Base-by-base conservation (phyloP, 768 basidiomycete species). In the Hydnum rufescens region DNA sequence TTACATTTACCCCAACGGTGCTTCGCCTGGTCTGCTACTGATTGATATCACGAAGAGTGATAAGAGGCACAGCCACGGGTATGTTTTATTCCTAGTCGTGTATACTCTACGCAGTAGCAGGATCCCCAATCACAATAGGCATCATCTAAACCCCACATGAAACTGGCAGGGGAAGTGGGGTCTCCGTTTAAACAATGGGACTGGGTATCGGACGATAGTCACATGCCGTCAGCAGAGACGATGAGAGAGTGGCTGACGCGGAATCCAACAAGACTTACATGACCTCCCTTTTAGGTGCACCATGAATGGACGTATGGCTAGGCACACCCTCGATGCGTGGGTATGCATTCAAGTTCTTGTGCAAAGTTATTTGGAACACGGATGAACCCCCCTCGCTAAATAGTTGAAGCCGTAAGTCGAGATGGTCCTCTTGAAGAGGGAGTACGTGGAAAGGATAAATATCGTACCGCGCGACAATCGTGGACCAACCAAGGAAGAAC, bases 321-420 rank as follows among this genome's bases (percentile, higher is more conserved):
- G 74, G 68, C 26, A 93, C 76, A 29, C 87, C 89, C 42, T 82
- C 77, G 60, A 95, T 74, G 55, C 95, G 83, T 62, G 88, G 89
- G 71, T 80, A 97, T 0, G 80, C 86, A 63, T 97, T 97, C 58
- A 97, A 68, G 72, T 97, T 99, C 72, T 99, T 99, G 73, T 97
- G 93, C 56, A 92, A 67, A 3, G 92, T 96, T 62, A 99, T 77
- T 69, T 97, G 92, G 83, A 93, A 99, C 39, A 96, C 82, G 0
- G 88, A 85, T 4, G 83, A 78, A 8, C 80, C 71, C 31, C 95
- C 95, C 72, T 97, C 86, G 26, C 84, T 80, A 56, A n/a, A n/a
- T n/a, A n/a, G n/a, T n/a, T n/a, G n/a, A n/a, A n/a, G n/a, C n/a
- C n/a, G n/a, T n/a, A 49, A 54, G 19, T 3, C 16, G 13, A n/a